Base-by-base conservation (phyloP, 2,329 filamentous ascomycete genomes). In the Onygenales sp. region DNA sequence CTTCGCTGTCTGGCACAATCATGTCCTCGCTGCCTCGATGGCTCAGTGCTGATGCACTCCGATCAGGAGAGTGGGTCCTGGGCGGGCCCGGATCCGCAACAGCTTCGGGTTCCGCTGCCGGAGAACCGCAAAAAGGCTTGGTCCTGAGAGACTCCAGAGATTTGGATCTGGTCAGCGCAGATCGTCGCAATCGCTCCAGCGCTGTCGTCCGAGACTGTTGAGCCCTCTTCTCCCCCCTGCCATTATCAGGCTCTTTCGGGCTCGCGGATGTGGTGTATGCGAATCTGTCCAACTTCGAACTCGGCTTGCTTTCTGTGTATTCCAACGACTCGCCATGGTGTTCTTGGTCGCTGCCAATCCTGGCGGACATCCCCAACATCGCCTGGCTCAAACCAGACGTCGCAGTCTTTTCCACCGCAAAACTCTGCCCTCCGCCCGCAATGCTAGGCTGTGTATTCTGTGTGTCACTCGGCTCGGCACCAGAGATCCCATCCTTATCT, bases 1-100 rank as follows among this genome's bases (percentile, higher is more conserved):
- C 65, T n/a, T 79, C 77, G 49, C 75, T 79, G 53, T 75, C 70
- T 17, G 74, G 75, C 40, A 78, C 62, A 17, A 80, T 73, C 39
- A 73, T 60, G 58, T 80, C 77, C 58, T 80, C 77, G 55, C 77
- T 80, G 2, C 77, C 77, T 44, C 66, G 60, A 6, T 44, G 21
- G 13, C 17, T 36, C n/a, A 42, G 13, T 27, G 21, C 21, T 4
- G 21, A 27, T 27, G 21, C 21, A 27, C 21, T 27, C 21, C 21
- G 21, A 27, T 27, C 21, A 3, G 21, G 21, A 27, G 21, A 5
- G 21, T 27, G 21, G 21, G 21, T 27, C 21, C 21, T 27, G 21
- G 21, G 21, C 21, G 21, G 21, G 21, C 1, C 21, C 3, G 21
- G 21, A 27, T 27, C 21, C 3, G 21, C 21, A 27, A 27, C 21